Evolutionary conservation across 108 stramenopile genomes (phyloP), one percentile per base, ranked within the genome.

Genomic region (Nitzschia sp.): DNA sequence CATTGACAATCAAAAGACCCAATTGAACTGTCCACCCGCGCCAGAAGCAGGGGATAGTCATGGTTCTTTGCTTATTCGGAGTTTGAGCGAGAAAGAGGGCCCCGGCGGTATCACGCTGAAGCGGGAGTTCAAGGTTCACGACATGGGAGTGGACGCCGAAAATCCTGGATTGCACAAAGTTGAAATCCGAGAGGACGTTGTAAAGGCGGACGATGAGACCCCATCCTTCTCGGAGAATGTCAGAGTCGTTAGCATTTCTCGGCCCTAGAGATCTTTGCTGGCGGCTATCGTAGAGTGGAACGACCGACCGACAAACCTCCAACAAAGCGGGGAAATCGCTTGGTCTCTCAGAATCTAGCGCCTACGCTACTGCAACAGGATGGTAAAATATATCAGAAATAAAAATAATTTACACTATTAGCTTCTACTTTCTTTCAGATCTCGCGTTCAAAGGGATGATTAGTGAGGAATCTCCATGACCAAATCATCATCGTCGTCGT

Each of bases 91-190:
- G 46, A 47, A 25, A 29, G 64, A 64, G 31, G 49, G 59, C 28
- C 34, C 72, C 27, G 3, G 2, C 1, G 72, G 72, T n/a, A 8
- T 73, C n/a, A 57, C 64, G 29, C 28, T 73, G 46, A 73, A 73
- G 64, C 63, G 72, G 31, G 72, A 73, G 31, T 64, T 73, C 64
- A 73, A 73, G 56, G 72, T 73, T 25, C 72, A 73, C 64, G 72
- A 56, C 26, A 25, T 51, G 19, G 72, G 64, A 29, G 54, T 58
- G 15, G 72, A 65, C 25, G n/a, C 59, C 2, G 71, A 71, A 15
- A 54, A 63, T 36, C 46, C 49, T 21, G 48, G 36, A 26, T 32
- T 47, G 28, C 59, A 61, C 63, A 73, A 65, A 46, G 45, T 73
- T 18, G 72, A 73, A 60, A 73, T 73, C 45, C 72, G 72, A 13